Conservation (phyloP, 1,284 basidiomycete genomes). For the Moniliella sp. region DNA sequence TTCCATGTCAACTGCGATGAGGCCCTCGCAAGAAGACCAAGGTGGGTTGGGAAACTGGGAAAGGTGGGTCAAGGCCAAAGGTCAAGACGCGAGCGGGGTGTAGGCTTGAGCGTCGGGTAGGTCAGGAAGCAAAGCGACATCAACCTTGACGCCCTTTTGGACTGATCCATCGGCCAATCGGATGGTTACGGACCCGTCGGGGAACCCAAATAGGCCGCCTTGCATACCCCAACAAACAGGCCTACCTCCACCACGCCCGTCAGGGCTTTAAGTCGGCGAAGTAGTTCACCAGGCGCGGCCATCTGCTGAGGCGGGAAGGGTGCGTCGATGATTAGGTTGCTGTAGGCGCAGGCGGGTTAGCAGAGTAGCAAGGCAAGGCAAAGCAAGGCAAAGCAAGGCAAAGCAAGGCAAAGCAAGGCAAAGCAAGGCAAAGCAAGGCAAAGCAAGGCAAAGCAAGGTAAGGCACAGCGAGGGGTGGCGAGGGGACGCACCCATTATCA, state of each 20-base stretch:
- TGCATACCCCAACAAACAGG: slow-evolving; percentile 70
- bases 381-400: no score
- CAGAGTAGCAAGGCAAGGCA: no score
- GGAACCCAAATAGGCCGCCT: slow-evolving; percentile 83
- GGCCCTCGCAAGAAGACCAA: no score
- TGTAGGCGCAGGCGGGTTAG: no score
- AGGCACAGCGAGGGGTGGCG: no score
- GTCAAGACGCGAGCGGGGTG: no score
- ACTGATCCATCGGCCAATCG: slow-evolving; percentile 16
- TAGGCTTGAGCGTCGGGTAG: neutral
- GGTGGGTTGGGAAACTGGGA: no score
- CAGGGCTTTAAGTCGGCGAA: slow-evolving; percentile 19
- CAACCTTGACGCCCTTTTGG: slow-evolving; percentile 8
- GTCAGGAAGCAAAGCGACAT: slow-evolving; percentile 3
- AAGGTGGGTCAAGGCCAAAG: no score
- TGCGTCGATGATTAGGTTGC: slow-evolving; percentile 29
- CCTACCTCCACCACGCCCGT: slow-evolving; percentile 95
- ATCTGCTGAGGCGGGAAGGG: slow-evolving; percentile 20
- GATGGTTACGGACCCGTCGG: slow-evolving; percentile 17
- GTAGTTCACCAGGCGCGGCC: slow-evolving; percentile 15
- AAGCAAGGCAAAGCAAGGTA: no score
- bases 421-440: no score
- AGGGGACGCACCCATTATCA: slow-evolving; percentile 49
- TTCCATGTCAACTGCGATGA: no score
- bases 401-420: no score